Percentiles rank a stretch among this genome's conserved stretches.
These are phyloP conservation scores for Pseudopithomyces maydicus DNA, from an alignment of 2,329 filamentous ascomycete genomes.

Conservation along the genomic window DNA sequence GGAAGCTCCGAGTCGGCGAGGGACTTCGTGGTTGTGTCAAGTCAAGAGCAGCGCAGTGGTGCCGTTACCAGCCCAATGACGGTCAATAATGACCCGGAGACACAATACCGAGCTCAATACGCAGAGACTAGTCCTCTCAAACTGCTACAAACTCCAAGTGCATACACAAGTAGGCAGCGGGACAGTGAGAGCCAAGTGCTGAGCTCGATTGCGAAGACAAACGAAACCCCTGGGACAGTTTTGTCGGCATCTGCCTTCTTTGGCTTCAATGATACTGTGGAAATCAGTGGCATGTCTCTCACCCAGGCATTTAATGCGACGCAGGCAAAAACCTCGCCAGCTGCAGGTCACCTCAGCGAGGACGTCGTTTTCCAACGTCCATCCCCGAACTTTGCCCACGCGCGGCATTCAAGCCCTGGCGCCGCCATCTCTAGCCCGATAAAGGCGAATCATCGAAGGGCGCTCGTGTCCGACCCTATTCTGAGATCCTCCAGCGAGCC, in stretches of 20 bases:
- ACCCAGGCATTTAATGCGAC: constrained; percentile 54
- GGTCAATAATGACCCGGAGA: constrained; percentile 29
- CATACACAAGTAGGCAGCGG: constrained; percentile 46
- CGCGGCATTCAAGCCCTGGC: constrained; percentile 45
- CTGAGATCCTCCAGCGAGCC: constrained; percentile 47
- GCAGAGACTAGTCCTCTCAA: constrained; percentile 39
- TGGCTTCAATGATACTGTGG: constrained; percentile 29
- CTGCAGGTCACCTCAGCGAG: constrained; percentile 43
- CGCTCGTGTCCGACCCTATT: constrained; percentile 24
- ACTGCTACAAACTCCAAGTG: constrained; percentile 49
- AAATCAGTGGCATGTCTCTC: constrained; percentile 45
- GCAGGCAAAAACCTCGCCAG: constrained; percentile 52
- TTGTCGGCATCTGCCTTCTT: constrained; percentile 45
- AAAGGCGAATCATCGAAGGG: constrained; percentile 27
- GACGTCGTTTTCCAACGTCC: constrained; percentile 52
- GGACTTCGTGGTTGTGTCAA: constrained; percentile 32
- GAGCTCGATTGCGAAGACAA: constrained; percentile 44
- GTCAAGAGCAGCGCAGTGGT: constrained; percentile 28
- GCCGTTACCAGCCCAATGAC: constrained; percentile 37
- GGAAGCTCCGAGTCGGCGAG: constrained; percentile 22
- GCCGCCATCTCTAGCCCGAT: constrained; percentile 46
- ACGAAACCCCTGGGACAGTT: constrained; percentile 49
- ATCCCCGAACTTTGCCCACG: constrained; percentile 48
- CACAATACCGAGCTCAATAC: constrained; percentile 19
- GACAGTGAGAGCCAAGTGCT: constrained; percentile 46